phyloP scores from a whole-genome alignment of 176 grass and related monocot genomes.

The Ensete glaucum region DNA sequence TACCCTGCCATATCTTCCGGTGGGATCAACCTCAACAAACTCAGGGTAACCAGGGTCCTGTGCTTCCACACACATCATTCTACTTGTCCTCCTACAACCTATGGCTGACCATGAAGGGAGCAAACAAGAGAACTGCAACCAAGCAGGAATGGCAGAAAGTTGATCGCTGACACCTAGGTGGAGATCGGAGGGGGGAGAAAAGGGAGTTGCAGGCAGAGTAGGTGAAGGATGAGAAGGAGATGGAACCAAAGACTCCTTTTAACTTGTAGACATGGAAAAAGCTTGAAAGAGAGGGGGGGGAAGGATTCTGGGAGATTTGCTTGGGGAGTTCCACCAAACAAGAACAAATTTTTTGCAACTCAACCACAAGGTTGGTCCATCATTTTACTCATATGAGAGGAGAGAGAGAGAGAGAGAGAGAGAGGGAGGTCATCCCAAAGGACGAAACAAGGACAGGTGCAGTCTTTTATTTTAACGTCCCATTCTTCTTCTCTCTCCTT shows the following conservation, averaged over 20 bases:
- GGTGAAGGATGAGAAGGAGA: not conserved
- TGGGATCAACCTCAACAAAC: slow-evolving; percentile 87
- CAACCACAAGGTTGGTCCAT: not conserved
- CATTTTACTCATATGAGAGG: not conserved
- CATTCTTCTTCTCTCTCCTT: not conserved
- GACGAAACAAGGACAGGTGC: slow-evolving; percentile 6
- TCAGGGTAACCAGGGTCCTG: slow-evolving; percentile 34
- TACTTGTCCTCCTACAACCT: slow-evolving; percentile 4
- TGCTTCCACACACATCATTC: slow-evolving; percentile 49
- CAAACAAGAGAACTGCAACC: not conserved
- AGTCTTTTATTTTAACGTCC: not conserved
- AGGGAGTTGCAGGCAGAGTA: not conserved
- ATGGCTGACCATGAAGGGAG: not conserved
- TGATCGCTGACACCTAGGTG: not conserved
- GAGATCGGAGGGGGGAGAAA: not conserved
- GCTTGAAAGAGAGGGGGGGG: not conserved
- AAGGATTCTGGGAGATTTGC: not conserved
- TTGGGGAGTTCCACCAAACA: slow-evolving; percentile 9
- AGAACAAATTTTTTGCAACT: slow-evolving; percentile 6
- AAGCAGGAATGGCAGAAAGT: not conserved
- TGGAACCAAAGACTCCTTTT: not conserved
- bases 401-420: too few relatives aligned
- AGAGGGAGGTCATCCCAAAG: not conserved
- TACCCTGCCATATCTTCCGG: slow-evolving; percentile 98
- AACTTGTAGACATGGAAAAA: not conserved